Evolutionary conservation across 306 rosid genomes (phyloP).

Genomic region (Carpinus fangiana): DNA sequence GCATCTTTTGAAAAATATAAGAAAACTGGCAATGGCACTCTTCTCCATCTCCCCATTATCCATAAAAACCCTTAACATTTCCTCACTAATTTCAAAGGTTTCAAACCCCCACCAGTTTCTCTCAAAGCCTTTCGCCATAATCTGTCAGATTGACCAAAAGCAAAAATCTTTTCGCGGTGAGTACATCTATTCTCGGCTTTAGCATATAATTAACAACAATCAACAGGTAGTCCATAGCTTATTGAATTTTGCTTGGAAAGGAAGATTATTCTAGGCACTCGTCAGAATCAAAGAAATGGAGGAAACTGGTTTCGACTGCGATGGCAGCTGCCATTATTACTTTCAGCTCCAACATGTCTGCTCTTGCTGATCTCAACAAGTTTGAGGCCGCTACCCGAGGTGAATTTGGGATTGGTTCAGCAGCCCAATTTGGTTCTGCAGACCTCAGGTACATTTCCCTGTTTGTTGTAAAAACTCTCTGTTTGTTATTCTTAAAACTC

Average conservation of each 20-base stretch:
- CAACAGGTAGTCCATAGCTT: conserved; percentile 2
- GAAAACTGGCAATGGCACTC: conserved; percentile 45
- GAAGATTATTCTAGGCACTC: conserved; percentile 35
- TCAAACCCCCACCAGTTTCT: conserved; percentile 23
- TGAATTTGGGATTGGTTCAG: conserved; percentile 93
- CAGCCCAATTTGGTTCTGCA: conserved; percentile 94
- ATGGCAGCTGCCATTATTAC: conserved; percentile 63
- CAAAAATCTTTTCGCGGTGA: conserved; percentile 29
- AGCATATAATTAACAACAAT: neutral
- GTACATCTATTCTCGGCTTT: neutral
- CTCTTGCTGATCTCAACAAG: conserved; percentile 89
- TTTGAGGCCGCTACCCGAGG: conserved; percentile 77
- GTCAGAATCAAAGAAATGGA: conserved; percentile 51
- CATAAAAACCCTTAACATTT: conserved; percentile 32
- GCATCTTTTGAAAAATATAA: neutral
- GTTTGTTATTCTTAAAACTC: neutral
- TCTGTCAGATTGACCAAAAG: conserved; percentile 39
- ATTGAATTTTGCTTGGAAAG: conserved; percentile 33
- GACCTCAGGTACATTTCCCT: conserved; percentile 62
- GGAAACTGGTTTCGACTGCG: conserved; percentile 57
- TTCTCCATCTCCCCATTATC: conserved; percentile 53
- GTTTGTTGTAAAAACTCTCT: neutral
- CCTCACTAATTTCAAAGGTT: conserved; percentile 39
- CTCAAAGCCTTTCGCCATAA: conserved; percentile 36
- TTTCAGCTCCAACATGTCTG: conserved; percentile 61